phyloP scores from a whole-genome alignment of 805 yeast species.

The Torulaspora indica region DNA sequence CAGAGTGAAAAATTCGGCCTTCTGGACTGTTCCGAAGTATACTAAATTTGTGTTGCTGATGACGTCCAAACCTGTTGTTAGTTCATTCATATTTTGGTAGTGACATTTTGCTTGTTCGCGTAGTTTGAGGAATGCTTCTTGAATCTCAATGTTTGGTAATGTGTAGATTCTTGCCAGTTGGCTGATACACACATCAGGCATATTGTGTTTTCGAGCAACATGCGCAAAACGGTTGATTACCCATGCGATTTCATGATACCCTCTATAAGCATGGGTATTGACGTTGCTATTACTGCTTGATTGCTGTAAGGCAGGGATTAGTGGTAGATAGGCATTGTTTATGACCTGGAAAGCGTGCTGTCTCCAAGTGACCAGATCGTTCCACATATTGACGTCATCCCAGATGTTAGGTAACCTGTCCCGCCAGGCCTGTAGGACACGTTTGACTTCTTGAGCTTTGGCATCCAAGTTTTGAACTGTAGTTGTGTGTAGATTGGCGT shows the following conservation, averaged over 20 bases:
- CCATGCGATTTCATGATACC: constrained; percentile 99
- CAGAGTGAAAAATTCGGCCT: constrained; percentile 94
- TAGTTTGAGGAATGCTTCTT: constrained; percentile 91
- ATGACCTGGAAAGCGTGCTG: constrained; percentile 97
- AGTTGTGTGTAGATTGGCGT: constrained; percentile 79
- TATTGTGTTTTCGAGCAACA: constrained; percentile 92
- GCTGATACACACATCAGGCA: constrained; percentile 93
- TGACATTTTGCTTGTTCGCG: constrained; percentile 98
- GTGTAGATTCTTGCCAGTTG: constrained; percentile 92
- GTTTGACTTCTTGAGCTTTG: constrained; percentile 88
- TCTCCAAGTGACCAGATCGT: constrained; percentile 96
- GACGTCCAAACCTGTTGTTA: constrained; percentile 93
- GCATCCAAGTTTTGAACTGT: constrained; percentile 88
- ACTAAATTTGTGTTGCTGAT: constrained; percentile 94
- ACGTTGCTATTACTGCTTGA: constrained; percentile 62
- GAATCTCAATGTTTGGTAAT: constrained; percentile 94
- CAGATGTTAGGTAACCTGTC: constrained; percentile 93
- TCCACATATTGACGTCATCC: constrained; percentile 98
- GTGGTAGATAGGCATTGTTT: constrained; percentile 88
- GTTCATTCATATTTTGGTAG: constrained; percentile 83
- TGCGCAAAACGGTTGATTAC: constrained; percentile 97
- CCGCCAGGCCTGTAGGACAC: constrained; percentile 96
- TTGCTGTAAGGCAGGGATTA: constrained; percentile 80
- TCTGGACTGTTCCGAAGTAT: constrained; percentile 94
- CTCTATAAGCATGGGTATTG: constrained; percentile 92